Evolutionary conservation across 2,329 filamentous ascomycete genomes (phyloP).

Genomic region (Diaporthe helianthi): DNA sequence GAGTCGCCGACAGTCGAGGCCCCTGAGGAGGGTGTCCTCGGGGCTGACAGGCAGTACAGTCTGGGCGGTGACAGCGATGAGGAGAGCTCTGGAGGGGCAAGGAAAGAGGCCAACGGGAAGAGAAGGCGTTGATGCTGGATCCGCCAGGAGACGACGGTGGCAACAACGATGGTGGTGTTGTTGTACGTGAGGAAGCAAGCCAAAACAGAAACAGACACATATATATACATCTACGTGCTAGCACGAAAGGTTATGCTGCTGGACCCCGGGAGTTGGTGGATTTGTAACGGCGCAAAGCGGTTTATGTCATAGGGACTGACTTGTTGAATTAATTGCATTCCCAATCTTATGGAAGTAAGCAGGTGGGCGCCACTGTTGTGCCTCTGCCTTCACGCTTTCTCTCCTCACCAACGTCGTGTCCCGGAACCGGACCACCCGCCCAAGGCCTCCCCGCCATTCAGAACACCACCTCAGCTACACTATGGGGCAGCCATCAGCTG

Average conservation of each 20-base stretch:
- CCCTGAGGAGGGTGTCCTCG: slow-evolving; percentile 38
- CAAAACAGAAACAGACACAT: neutral
- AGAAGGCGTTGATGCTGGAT: neutral
- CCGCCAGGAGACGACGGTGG: neutral
- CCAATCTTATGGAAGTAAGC: neutral
- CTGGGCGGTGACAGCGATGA: slow-evolving; percentile 65
- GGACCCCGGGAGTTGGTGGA: neutral
- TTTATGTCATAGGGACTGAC: neutral
- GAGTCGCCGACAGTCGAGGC: slow-evolving; percentile 52
- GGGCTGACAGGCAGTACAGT: slow-evolving; percentile 59
- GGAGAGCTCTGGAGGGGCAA: slow-evolving; percentile 45
- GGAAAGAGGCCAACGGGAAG: slow-evolving; percentile 38
- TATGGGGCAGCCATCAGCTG: neutral
- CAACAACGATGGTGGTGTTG: neutral
- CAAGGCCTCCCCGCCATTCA: neutral
- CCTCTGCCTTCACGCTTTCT: slow-evolving; percentile 1
- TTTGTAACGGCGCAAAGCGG: slow-evolving; percentile 18
- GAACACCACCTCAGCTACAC: neutral
- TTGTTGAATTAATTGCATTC: slow-evolving; percentile 14
- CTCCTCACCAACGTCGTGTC: neutral
- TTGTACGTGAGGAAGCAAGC: neutral
- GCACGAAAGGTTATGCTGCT: neutral
- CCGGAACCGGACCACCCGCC: neutral
- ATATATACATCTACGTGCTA: neutral
- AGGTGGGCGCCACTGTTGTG: neutral